Base-by-base conservation (phyloP, 352 stramenopile species). In the Thraustochytrium sp. region DNA sequence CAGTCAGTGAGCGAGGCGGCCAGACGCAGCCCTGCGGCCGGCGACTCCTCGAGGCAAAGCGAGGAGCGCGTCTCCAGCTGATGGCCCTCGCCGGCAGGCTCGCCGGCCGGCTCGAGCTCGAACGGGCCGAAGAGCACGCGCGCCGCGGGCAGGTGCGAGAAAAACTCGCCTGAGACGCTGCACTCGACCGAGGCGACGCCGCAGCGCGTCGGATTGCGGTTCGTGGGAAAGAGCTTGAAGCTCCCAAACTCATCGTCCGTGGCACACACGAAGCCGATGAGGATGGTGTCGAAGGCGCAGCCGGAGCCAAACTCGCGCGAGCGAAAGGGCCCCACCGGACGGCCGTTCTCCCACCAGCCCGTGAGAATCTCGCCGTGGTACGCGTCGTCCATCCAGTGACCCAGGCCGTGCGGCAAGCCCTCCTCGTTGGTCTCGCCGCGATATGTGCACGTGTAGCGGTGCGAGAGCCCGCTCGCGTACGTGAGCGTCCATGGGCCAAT, bases 161-260 rank as follows among this genome's bases (percentile, higher is more conserved):
- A 89, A 75, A 91, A 91, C 0, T 64, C 64, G 16, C 89, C 89
- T 0, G 82, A 77, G 51, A 91, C 84, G 18, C 85, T 89, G 59
- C 88, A 91, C 64, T 91, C 89, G 11, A 95, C 91, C 48, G 89
- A 92, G 0, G 89, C 90, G 0, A 95, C 90, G 23, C 92, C 92
- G 88, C 91, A 95, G 62, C 90, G 56, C 34, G 68, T 11, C 5
- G 82, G 80, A 23, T 44, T 9, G 38, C 84, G 42, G 73, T 90
- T 89, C 36, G 86, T 89, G 0, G 87, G 86, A 9, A 65, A 53
- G 21, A 89, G 62, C 68, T 89, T 89, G 56, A 84, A 86, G 16
- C 37, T 42, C 2, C 54, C 56, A 76, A 89, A 89, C 2, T 34
- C 18, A 72, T 89, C 87, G 68, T 90, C 87, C 0, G 85, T 86